phyloP scores from a whole-genome alignment of 345 rosid genomes.

The Eucalyptus globulus region DNA sequence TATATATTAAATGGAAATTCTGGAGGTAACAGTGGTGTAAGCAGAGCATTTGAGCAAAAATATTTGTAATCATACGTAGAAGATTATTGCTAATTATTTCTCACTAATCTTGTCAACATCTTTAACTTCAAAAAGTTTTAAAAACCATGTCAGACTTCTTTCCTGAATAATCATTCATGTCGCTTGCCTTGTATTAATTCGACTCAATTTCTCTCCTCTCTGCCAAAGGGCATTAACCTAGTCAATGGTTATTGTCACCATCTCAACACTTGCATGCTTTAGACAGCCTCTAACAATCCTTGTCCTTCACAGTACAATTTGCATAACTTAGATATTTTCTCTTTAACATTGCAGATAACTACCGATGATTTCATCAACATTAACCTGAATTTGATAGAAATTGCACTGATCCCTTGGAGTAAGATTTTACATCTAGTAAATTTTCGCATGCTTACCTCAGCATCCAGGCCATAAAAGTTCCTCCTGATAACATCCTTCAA shows the following conservation, averaged over 20 bases:
- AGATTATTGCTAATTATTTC: background rate
- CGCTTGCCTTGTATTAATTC: background rate
- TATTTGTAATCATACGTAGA: background rate
- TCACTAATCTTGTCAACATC: background rate
- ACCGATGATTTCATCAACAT: background rate
- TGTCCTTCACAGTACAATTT: background rate
- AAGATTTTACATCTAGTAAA: background rate
- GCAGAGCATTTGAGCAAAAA: background rate
- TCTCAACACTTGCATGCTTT: background rate
- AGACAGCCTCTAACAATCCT: background rate
- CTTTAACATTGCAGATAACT: background rate
- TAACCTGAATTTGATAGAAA: background rate
- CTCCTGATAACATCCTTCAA: background rate
- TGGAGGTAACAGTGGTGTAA: background rate
- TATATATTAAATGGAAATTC: too few relatives aligned
- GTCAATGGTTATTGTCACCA: background rate
- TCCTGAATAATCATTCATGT: background rate
- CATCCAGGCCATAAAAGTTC: background rate
- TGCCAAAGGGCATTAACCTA: background rate
- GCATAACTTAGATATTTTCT: background rate
- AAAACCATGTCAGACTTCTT: background rate
- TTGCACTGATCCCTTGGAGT: background rate
- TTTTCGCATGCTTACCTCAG: conserved; percentile 33
- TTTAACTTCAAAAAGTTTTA: too few relatives aligned
- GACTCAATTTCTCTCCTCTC: background rate